Base-by-base conservation (phyloP, 192 early-diverging fungal genomes). In the Diversispora epigaea region DNA sequence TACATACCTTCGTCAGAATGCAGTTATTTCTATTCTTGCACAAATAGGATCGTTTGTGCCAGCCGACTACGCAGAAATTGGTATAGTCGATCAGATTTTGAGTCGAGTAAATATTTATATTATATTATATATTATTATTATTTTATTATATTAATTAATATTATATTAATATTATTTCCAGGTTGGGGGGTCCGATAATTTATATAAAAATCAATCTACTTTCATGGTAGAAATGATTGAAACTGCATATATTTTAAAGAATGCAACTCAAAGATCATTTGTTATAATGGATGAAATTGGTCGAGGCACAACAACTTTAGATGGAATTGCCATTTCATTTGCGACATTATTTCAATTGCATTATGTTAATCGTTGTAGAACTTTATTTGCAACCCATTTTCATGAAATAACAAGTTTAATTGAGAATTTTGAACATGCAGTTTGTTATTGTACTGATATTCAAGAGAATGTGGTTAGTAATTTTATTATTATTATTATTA, bases 331-430 rank as follows among this genome's bases (percentile, higher is more conserved):
- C 22, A 86, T 93, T 47, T 90, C 92, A 3, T 92, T 89, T 65
- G 89, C 92, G 1, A 88, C 88, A 0, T 79, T 92, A 10, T 77
- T 85, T 68, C 80, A 88, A 43, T 62, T 93, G 19, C 84, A 89
- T 58, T 82, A 88, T 67, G 44, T 68, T 10, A 84, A 84, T 52
- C 58, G 81, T 22, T 90, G 92, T 73, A 82, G 88, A 47, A 88
- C 90, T 0, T 67, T 93, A 5, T 91, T 93, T 85, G 92, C 90
- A 6, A 93, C 92, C 0, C 92, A 93, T 77, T 91, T 91, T 74
- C 91, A 92, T 65, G 92, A 93, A 71, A 77, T 93, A 21, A 81
- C 87, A 7, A 82, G 84, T 49, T 76, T 89, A 76, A 84, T 77
- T 21, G 25, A 49, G 8, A 15, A 55, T 73, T 76, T 77, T 74